These are phyloP conservation scores for Pleomassaria siparia DNA, from an alignment of 2,329 filamentous ascomycete genomes.

Conservation along the genomic window DNA sequence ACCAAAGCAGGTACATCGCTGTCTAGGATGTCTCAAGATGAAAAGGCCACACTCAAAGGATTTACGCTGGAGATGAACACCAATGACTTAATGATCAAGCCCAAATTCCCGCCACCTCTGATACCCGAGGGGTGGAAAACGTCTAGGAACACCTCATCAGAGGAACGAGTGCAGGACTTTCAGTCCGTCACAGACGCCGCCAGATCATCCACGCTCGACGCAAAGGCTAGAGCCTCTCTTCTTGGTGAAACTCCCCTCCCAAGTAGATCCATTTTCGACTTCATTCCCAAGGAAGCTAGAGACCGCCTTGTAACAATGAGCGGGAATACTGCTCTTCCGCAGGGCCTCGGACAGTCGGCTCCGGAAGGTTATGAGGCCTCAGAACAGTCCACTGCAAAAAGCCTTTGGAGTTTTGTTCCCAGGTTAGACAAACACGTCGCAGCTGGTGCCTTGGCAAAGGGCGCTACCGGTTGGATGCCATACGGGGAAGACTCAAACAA, in stretches of 20 bases:
- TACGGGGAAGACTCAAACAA: conserved; percentile 84
- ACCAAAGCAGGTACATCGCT: conserved; percentile 46
- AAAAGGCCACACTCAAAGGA: conserved; percentile 74
- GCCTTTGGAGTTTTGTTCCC: conserved; percentile 52
- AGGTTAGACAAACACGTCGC: conserved; percentile 45
- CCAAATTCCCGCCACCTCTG: conserved; percentile 63
- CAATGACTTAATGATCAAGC: conserved; percentile 45
- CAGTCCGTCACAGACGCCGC: conserved; percentile 75
- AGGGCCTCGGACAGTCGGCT: conserved; percentile 70
- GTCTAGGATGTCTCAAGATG: conserved; percentile 74
- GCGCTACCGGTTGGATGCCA: conserved; percentile 69
- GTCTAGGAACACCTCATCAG: conserved; percentile 38
- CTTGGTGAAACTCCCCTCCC: conserved; percentile 80
- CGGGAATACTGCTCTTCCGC: conserved; percentile 75
- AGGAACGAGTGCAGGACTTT: conserved; percentile 42
- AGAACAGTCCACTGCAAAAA: conserved; percentile 63
- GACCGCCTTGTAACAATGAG: conserved; percentile 75
- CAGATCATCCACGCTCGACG: conserved; percentile 73
- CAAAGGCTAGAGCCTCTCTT: conserved; percentile 73
- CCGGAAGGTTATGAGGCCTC: conserved; percentile 66
- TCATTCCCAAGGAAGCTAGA: conserved; percentile 74
- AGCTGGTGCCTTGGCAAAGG: conserved; percentile 49
- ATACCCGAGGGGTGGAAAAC: conserved; percentile 76
- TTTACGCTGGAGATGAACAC: conserved; percentile 68
- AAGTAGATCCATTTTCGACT: conserved; percentile 95